These are phyloP conservation scores for Cryoendolithus antarcticus DNA, from an alignment of 2,329 filamentous ascomycete genomes.

Conservation along the genomic window DNA sequence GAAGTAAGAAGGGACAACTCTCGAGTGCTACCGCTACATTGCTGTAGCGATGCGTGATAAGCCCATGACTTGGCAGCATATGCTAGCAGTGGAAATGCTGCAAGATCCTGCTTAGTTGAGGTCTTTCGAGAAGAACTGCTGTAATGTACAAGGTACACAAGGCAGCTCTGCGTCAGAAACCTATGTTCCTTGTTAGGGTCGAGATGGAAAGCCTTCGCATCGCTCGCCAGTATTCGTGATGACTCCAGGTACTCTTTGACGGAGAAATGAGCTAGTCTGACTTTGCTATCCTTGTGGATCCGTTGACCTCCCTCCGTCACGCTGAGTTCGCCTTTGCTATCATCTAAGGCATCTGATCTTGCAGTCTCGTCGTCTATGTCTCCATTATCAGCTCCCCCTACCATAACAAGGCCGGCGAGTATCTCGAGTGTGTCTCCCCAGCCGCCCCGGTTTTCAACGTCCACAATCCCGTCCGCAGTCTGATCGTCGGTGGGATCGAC, in stretches of 20 bases:
- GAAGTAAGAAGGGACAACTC: conserved; percentile 3
- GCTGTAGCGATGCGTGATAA: conserved; percentile 6
- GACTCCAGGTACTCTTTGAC: conserved; percentile 16
- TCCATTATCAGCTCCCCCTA: background rate
- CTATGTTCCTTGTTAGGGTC: conserved; percentile 2
- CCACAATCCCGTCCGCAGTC: conserved; percentile 5
- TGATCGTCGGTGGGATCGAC: too few relatives aligned
- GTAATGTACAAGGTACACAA: conserved; percentile 7
- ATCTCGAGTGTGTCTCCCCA: conserved; percentile 7
- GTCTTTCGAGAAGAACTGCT: conserved; percentile 4
- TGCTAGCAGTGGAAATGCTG: conserved; percentile 6
- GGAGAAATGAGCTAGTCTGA: conserved; percentile 15
- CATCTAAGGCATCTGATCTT: background rate
- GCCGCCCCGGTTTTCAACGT: conserved; percentile 6
- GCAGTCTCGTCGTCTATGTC: background rate
- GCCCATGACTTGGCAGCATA: conserved; percentile 8
- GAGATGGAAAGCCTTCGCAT: conserved; percentile 4
- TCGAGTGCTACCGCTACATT: background rate
- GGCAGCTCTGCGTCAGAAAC: conserved; percentile 7
- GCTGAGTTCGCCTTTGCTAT: background rate
- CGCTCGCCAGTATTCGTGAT: conserved; percentile 5
- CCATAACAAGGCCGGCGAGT: conserved; percentile 7
- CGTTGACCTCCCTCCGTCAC: background rate
- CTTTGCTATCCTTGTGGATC: conserved; percentile 1
- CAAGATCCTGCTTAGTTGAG: conserved; percentile 4